These are phyloP conservation scores for Pseudogymnoascus sp. DNA, from an alignment of 2,329 filamentous ascomycete genomes.

Conservation along the genomic window DNA sequence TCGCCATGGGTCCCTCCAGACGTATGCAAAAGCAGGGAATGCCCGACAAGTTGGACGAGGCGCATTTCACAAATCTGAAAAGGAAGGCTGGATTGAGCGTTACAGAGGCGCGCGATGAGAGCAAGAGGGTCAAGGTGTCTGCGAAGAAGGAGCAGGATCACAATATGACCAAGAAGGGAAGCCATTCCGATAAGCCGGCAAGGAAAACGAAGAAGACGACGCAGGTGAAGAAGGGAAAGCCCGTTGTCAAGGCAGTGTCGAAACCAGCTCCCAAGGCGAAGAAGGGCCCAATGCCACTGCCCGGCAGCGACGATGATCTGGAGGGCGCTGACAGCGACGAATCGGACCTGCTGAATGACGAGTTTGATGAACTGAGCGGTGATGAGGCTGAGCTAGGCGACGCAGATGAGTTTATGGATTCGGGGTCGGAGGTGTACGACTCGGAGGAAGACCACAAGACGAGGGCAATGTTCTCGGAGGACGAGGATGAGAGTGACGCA, in stretches of 20 bases:
- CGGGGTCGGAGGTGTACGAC: slow-evolving; percentile 33
- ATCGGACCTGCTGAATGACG: slow-evolving; percentile 39
- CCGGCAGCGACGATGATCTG: slow-evolving; percentile 34
- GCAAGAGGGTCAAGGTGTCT: slow-evolving; percentile 58
- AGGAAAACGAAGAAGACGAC: slow-evolving; percentile 31
- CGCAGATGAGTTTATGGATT: slow-evolving; percentile 49
- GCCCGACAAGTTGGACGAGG: slow-evolving; percentile 74
- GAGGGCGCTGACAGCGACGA: slow-evolving; percentile 32
- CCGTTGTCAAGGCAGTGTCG: slow-evolving; percentile 28
- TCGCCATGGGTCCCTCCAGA: slow-evolving; percentile 76
- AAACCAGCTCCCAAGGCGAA: slow-evolving; percentile 30
- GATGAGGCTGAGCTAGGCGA: slow-evolving; percentile 33
- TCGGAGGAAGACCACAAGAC: slow-evolving; percentile 47
- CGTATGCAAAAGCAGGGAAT: slow-evolving; percentile 94
- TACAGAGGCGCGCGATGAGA: slow-evolving; percentile 45
- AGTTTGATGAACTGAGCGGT: slow-evolving; percentile 31
- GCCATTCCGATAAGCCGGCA: slow-evolving; percentile 19
- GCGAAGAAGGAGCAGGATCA: slow-evolving; percentile 37
- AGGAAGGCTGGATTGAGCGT: slow-evolving; percentile 70
- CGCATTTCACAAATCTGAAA: slow-evolving; percentile 70
- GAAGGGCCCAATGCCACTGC: slow-evolving; percentile 37
- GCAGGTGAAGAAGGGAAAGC: slow-evolving; percentile 25
- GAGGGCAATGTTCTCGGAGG: slow-evolving; percentile 83
- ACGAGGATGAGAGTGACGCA: slow-evolving; percentile 79
- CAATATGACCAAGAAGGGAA: slow-evolving; percentile 30